Base-by-base conservation (phyloP, 768 basidiomycete genomes). In the Kwoniella bestiolae region DNA sequence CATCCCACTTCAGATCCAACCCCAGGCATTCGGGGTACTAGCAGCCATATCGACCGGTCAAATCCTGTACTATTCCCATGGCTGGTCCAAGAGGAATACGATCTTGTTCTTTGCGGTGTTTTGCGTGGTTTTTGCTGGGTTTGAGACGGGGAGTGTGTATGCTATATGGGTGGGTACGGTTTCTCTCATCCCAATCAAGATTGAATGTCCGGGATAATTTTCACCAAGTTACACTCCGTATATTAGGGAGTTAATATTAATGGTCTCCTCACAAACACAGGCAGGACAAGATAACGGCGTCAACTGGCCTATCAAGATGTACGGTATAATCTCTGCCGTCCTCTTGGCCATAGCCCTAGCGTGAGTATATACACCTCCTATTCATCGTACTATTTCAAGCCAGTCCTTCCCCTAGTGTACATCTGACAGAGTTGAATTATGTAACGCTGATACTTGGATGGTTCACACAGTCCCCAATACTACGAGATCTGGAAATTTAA, bases 401-500 rank as follows among this genome's bases (percentile, higher is more conserved):
- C n/a, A n/a, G n/a, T n/a, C n/a, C n/a, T n/a, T n/a, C n/a, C n/a
- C n/a, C n/a, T n/a, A n/a, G n/a, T n/a, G n/a, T n/a, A n/a, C n/a
- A n/a, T n/a, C n/a, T n/a, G n/a, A n/a, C n/a, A n/a, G n/a, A n/a
- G n/a, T n/a, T n/a, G n/a, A n/a, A n/a, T n/a, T n/a, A n/a, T n/a
- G n/a, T n/a, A n/a, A n/a, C n/a, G n/a, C n/a, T n/a, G n/a, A n/a
- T n/a, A n/a, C n/a, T n/a, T n/a, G n/a, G n/a, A n/a, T n/a, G n/a
- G n/a, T n/a, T 32, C 25, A 53, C 51, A 47, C 14, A 75, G 73
- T 1, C 86, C 91, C 0, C 91, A 92, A 77, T 92, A 89, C 72
- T 87, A 84, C 77, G 90, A 91, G 74, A 91, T 92, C 49, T 89
- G 85, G 80, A 85, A 85, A 66, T 83, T 84, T 71, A 83, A 83